Conservation (phyloP, 2,329 filamentous ascomycete species). For the Fusarium siculi region DNA sequence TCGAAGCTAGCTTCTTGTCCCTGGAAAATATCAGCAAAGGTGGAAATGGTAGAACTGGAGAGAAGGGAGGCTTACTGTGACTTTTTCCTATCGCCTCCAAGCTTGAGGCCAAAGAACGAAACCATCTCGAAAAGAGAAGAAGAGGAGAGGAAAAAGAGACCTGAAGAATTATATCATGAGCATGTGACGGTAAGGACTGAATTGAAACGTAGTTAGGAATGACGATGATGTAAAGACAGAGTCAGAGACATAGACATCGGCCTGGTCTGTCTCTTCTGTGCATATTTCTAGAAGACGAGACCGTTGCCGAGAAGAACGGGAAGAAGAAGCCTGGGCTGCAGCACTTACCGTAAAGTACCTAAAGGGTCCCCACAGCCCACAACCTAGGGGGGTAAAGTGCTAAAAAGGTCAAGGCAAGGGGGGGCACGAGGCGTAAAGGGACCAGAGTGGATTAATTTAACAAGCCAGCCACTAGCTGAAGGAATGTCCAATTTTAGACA, state of each 20-base stretch:
- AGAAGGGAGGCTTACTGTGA: constrained; percentile 52
- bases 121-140: constrained; percentile 56
- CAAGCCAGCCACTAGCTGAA: neutral
- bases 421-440: constrained; percentile 30
- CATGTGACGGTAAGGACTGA: constrained; percentile 7
- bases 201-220: neutral
- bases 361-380: constrained; percentile 15
- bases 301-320: constrained; percentile 24
- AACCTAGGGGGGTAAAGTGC: constrained; percentile 5
- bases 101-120: constrained; percentile 68
- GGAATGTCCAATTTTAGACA: constrained; percentile 29
- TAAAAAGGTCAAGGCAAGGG: neutral
- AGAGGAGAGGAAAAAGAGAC: neutral
- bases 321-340: constrained; percentile 3
- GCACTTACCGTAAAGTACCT: constrained; percentile 32
- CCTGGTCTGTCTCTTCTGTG: constrained; percentile 11
- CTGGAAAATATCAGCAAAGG: constrained; percentile 24
- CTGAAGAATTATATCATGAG: constrained; percentile 24
- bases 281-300: constrained; percentile 32
- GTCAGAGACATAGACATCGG: neutral
- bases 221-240: constrained; percentile 14
- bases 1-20: constrained; percentile 37
- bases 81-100: constrained; percentile 68
- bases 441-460: constrained; percentile 34
- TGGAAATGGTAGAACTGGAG: neutral